Evolutionary conservation across 2,329 filamentous ascomycete genomes (phyloP).

Genomic region (Xylariaceae sp.): DNA sequence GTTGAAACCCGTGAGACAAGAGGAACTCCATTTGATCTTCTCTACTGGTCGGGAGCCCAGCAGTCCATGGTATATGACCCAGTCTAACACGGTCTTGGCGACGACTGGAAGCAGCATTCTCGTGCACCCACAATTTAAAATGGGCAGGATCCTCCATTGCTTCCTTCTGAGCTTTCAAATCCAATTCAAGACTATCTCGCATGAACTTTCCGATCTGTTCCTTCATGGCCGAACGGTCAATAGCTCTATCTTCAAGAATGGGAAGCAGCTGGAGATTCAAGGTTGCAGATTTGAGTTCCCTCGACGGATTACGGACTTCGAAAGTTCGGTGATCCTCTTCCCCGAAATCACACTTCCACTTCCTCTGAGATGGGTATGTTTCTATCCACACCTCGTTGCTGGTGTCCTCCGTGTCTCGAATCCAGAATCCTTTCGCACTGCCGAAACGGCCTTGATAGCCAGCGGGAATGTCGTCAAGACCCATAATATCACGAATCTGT

Average conservation of each 20-base stretch:
- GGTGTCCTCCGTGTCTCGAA: conserved; percentile 50
- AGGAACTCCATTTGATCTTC: conserved; percentile 53
- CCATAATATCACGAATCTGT: conserved; percentile 48
- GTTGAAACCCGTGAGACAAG: conserved; percentile 58
- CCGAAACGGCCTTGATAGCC: conserved; percentile 68
- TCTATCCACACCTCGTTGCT: conserved; percentile 59
- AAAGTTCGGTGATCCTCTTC: conserved; percentile 57
- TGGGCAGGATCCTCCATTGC: conserved; percentile 47
- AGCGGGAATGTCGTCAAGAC: conserved; percentile 52
- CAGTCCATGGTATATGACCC: conserved; percentile 42
- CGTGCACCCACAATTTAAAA: conserved; percentile 52
- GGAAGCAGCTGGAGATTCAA: conserved; percentile 67
- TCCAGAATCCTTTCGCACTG: conserved; percentile 73
- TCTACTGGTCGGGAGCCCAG: conserved; percentile 46
- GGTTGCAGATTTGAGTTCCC: conserved; percentile 46
- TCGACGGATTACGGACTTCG: conserved; percentile 54
- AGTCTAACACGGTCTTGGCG: conserved; percentile 38
- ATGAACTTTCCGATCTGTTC: conserved; percentile 48
- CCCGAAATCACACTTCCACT: conserved; percentile 54
- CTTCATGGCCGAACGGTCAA: conserved; percentile 42
- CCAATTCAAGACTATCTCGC: conserved; percentile 43
- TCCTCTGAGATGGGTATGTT: conserved; percentile 62
- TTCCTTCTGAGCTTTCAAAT: conserved; percentile 49
- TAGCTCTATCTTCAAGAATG: conserved; percentile 59
- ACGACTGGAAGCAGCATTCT: conserved; percentile 31